Base-by-base conservation (phyloP, 2,329 filamentous ascomycete species). In the Tolypocladium pustulatum region DNA sequence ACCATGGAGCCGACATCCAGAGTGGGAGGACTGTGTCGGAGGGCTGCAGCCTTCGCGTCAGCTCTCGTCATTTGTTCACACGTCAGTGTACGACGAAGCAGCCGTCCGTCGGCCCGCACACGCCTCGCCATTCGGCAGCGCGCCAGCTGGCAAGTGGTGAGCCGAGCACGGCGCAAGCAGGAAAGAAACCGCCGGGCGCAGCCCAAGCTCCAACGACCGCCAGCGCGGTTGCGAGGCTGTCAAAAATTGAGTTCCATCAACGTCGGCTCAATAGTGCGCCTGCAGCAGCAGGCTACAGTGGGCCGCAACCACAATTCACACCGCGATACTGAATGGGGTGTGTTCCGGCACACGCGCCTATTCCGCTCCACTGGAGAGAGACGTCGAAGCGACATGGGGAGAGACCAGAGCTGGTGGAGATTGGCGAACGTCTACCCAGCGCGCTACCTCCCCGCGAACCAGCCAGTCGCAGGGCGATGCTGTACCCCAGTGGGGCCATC, bases 21-120 rank as follows among this genome's bases (percentile, higher is more conserved):
- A 60, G 61, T 60, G 63, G 59, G 61, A 63, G 62, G 63, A 64
- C 65, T 66, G 66, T 66, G 62, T 60, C 64, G 65, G 61, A 63
- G 66, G 63, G 64, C 66, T 66, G 64, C 65, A 64, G 65, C 54
- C 54, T 55, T 57, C 52, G 58, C 56, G 58, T 51, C 60, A 56
- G 58, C 60, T 57, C 32, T 56, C 43, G 41, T 53, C 54, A 49
- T 59, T 27, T 57, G 58, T 37, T 37, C 37, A 40, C 57, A 40
- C 54, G 37, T 27, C 54, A 52, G 46, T 41, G 58, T 57, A 49
- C 46, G 38, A 59, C 58, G 30, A 55, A 32, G 54, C 54, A 27
- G 49, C 49, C 22, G 22, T 36, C 41, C 27, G 22, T 36, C 52
- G 40, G 57, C 57, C 38, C 40, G n/a, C 30, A 38, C 30, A 13